Conservation (phyloP, 306 rosid species). For the Arachis stenosperma region DNA sequence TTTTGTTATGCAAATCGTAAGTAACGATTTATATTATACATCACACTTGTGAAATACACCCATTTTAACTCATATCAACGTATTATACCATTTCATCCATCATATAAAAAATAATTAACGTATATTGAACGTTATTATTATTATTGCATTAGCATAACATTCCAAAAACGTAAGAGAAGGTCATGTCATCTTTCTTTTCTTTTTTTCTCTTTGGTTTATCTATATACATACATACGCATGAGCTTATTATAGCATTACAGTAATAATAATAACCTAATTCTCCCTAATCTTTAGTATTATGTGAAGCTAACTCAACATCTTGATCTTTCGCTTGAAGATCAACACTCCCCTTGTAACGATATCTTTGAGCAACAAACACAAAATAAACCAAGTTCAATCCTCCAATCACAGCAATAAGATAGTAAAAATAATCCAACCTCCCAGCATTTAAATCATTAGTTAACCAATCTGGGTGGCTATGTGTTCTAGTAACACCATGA, state of each 20-base stretch:
- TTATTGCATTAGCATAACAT: not conserved
- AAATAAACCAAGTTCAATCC: conserved; percentile 60
- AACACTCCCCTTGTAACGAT: conserved; percentile 54
- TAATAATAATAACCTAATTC: conserved; percentile 17
- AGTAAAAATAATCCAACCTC: conserved; percentile 75
- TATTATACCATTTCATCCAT: too few relatives aligned
- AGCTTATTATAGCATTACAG: not conserved
- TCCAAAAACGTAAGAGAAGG: not conserved
- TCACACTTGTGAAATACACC: too few relatives aligned
- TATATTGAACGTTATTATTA: not conserved
- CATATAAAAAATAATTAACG: too few relatives aligned
- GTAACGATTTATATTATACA: too few relatives aligned
- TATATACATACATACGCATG: not conserved
- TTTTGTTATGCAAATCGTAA: too few relatives aligned
- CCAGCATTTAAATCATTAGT: conserved; percentile 65
- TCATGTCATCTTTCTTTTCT: not conserved
- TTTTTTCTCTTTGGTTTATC: conserved; percentile 9
- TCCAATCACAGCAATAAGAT: conserved; percentile 51
- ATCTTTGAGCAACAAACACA: conserved; percentile 48
- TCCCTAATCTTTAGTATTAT: conserved; percentile 29
- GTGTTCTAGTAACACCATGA: conserved; percentile 44
- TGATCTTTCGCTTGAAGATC: conserved; percentile 28
- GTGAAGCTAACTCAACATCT: conserved; percentile 50
- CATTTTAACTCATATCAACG: too few relatives aligned
- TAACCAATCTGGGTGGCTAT: conserved; percentile 62